Conservation (phyloP, 2,329 filamentous ascomycete genomes). For the Fusarium sororula region DNA sequence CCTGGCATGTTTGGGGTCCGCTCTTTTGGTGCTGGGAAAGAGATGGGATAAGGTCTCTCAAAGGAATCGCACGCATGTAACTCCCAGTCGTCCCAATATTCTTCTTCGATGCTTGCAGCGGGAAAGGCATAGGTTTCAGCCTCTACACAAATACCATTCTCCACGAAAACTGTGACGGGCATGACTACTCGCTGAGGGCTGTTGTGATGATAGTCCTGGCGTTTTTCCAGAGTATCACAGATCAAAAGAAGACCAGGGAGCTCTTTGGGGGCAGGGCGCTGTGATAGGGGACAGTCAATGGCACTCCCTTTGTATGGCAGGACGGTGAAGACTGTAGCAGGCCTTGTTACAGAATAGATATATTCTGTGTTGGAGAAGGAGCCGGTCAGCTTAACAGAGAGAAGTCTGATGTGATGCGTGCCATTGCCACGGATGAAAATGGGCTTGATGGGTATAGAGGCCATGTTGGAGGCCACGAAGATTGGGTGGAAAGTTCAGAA, state of each 20-base stretch:
- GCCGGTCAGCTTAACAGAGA: not conserved
- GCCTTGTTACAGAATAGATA: not conserved
- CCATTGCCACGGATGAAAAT: not conserved
- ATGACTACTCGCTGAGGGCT: not conserved
- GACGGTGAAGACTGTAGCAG: not conserved
- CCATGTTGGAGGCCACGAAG: not conserved
- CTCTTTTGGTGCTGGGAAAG: not conserved
- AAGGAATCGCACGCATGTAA: not conserved
- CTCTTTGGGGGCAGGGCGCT: not conserved
- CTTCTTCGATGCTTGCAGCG: not conserved
- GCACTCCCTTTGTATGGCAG: not conserved
- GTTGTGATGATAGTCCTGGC: not conserved
- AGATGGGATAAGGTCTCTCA: not conserved
- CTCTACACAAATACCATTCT: not conserved
- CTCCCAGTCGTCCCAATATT: not conserved
- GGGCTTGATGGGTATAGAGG: not conserved
- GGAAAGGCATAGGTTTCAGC: not conserved
- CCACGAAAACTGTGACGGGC: not conserved
- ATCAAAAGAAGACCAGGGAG: not conserved
- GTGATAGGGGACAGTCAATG: no score
- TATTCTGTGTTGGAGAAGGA: not conserved
- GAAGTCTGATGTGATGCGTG: no score
- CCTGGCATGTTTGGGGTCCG: accelerated
- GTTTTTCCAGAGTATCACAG: not conserved
- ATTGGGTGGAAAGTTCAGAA: accelerated